Conservation (phyloP, 371 early-diverging fungal genomes). For the Lichtheimia corymbifera region DNA sequence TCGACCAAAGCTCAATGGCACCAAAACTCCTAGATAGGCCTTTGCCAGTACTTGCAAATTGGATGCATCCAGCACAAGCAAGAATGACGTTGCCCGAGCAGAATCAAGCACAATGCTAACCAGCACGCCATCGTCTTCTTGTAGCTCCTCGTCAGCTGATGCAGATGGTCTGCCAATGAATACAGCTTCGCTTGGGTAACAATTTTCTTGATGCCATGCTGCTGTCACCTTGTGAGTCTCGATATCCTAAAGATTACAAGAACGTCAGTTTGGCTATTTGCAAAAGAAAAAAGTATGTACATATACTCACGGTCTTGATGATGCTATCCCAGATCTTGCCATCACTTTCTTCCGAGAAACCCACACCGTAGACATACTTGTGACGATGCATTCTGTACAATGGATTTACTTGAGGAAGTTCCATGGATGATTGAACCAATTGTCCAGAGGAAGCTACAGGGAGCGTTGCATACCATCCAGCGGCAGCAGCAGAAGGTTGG, state of each 20-base stretch:
- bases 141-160: conserved; percentile 41
- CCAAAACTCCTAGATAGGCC: conserved; percentile 58
- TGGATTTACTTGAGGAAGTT: conserved; percentile 72
- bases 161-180: conserved; percentile 60
- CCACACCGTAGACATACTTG: conserved; percentile 69
- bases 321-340: conserved; percentile 72
- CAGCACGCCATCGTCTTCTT: conserved; percentile 78
- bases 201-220: conserved; percentile 56
- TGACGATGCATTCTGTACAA: conserved; percentile 50
- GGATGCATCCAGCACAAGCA: conserved; percentile 75
- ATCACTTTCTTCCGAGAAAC: conserved; percentile 38
- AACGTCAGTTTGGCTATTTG: neutral
- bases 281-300: neutral
- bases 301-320: conserved; percentile 56
- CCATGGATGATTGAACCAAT: conserved; percentile 41
- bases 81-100: conserved; percentile 59
- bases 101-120: conserved; percentile 74
- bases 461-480: conserved; percentile 19
- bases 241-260: conserved; percentile 21
- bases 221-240: conserved; percentile 27
- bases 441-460: conserved; percentile 26
- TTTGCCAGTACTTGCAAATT: conserved; percentile 64
- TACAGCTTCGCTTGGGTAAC: conserved; percentile 75
- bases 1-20: conserved; percentile 67
- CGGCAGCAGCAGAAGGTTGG: conserved; percentile 3